Evolutionary conservation across 2,329 filamentous ascomycete species (phyloP).

Genomic region (Colletotrichum sp.): DNA sequence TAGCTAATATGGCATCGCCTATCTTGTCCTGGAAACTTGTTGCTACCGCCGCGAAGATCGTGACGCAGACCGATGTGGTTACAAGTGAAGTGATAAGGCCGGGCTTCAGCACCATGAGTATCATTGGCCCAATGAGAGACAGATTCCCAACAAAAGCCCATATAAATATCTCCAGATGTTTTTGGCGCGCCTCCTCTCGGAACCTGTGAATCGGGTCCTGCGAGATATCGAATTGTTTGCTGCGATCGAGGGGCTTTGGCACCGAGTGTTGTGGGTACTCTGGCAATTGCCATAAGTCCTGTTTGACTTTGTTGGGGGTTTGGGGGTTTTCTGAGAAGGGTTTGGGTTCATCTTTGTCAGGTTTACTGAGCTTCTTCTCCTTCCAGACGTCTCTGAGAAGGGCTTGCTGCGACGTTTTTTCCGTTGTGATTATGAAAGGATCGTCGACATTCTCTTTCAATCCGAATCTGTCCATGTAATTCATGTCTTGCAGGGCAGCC

Average conservation of each 20-base stretch:
- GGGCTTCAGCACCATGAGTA: background rate
- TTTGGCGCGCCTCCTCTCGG: background rate
- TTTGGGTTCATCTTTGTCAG: too few relatives aligned
- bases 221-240: too few relatives aligned
- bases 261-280: too few relatives aligned
- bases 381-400: background rate
- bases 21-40: accelerated
- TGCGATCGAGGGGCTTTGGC: too few relatives aligned
- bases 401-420: background rate
- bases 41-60: background rate
- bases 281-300: too few relatives aligned
- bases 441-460: background rate
- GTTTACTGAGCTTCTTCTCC: too few relatives aligned
- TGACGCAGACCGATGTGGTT: background rate
- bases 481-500: background rate
- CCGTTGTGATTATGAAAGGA: background rate
- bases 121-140: background rate
- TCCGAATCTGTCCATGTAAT: background rate
- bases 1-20: background rate
- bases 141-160: background rate
- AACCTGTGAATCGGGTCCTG: background rate
- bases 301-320: too few relatives aligned
- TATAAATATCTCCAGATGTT: accelerated
- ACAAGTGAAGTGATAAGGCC: background rate
- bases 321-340: too few relatives aligned